These are phyloP conservation scores for Monilinia fructigena DNA, from an alignment of 2,329 filamentous ascomycete genomes.

Conservation along the genomic window DNA sequence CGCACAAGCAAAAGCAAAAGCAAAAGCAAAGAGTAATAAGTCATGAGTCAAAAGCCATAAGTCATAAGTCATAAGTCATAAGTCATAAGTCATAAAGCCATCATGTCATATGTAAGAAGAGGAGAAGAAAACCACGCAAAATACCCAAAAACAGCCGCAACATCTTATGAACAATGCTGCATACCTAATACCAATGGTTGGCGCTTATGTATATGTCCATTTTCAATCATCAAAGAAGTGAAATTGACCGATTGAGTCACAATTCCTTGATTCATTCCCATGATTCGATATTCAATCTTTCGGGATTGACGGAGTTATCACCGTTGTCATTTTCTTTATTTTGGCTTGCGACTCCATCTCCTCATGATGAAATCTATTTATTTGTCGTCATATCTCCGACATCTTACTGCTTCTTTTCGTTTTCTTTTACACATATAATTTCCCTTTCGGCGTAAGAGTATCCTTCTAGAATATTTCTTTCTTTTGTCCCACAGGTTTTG, in stretches of 20 bases:
- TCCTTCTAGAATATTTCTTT: constrained; percentile 15
- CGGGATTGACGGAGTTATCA: constrained; percentile 1
- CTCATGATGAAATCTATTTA: constrained; percentile 4
- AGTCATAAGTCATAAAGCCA: no score
- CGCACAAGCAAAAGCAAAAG: no score
- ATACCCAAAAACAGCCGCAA: no score
- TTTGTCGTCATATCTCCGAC: neutral
- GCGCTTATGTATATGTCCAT: no score
- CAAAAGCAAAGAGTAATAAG: no score
- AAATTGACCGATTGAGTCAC: neutral
- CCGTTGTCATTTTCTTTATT: neutral
- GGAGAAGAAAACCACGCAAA: no score
- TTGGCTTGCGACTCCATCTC: neutral
- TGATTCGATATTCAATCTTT: neutral
- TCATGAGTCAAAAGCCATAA: no score
- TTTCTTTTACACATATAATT: neutral
- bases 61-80: no score
- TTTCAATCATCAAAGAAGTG: no score
- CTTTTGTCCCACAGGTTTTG: constrained; percentile 18
- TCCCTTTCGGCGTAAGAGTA: neutral
- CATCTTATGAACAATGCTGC: no score
- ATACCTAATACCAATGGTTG: no score
- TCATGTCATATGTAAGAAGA: no score
- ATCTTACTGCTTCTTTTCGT: neutral
- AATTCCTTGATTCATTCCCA: neutral